Evolutionary conservation across 2,329 filamentous ascomycete genomes (phyloP), one percentile per base, ranked within the genome.

Genomic region (Colletotrichum ledebouriae): DNA sequence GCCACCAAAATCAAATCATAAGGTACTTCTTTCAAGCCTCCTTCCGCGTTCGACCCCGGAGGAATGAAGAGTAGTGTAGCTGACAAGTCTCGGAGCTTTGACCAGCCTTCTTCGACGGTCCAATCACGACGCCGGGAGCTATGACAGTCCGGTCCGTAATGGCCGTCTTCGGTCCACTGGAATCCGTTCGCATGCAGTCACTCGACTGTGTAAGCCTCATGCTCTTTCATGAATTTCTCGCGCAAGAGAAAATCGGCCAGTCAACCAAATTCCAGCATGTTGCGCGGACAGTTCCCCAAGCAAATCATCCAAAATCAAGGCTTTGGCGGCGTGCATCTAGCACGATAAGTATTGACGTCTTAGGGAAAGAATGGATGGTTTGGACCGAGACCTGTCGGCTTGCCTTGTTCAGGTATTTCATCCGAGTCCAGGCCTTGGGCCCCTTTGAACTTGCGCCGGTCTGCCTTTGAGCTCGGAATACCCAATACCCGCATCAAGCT

Each of bases 161-260:
- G 53, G 37, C 22, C 53, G 33, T 57, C 39, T 13, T 29, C 39
- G 39, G 37, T 22, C 10, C n/a, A 39, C 39, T 55, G 37, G 39
- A 42, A 41, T 29, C 52, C 52, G 17, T 55, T 37, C 53, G 53
- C 37, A 57, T 42, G 37, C 53, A 2, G 39, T 17, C n/a, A 17
- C 15, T 22, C 10, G 11, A 9, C 37, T 3, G n/a, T 15, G 6
- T 4, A 44, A 6, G 39, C 10, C 6, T 29, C 13, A 10, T 29
- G 10, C 17, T 56, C 34, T 17, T 15, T n/a, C 13, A 11, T 15
- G 33, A 56, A 34, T 15, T 56, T 56, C 47, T 22, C 29, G 15
- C 11, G 39, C 17, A 17, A 29, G 20, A 25, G 39, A 10, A 41
- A 57, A 33, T 4, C 34, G 29, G 37, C 20, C 44, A 33, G 34